Base-by-base conservation (phyloP, 495 filamentous ascomycete genomes). In the Poronia punctata region DNA sequence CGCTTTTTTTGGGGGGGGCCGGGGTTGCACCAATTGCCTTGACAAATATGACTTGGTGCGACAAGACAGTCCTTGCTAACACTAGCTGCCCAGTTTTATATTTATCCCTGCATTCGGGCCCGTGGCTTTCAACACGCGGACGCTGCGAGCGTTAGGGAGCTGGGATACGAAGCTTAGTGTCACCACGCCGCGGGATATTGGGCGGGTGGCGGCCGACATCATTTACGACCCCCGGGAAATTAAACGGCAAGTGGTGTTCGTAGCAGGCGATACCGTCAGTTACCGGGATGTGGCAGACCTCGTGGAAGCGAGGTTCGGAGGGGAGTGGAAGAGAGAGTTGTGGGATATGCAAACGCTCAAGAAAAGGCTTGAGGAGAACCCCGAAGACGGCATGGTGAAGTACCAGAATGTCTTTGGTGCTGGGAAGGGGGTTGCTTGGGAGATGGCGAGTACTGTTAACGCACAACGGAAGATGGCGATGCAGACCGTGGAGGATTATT, bases 331-430 rank as follows among this genome's bases (percentile, higher is more conserved):
- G 41, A 64, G 62, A 49, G 68, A 69, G 53, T 52, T 71, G 25
- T 70, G 67, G 64, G 66, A 55, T 21, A 46, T 63, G 29, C 53
- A 62, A 17, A 31, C 40, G 10, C 49, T 78, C 45, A 52, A 50
- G 39, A 46, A 39, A 22, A 63, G 67, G 51, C 43, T 80, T 40
- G 42, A 43, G 22, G 43, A 55, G 34, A 62, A 75, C 10, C 72
- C 74, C 2, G 65, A 57, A 10, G 66, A 77, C 54, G 36, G 44
- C 24, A 53, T 79, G 52, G 50, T 65, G 28, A 82, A 76, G 61
- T 83, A 85, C 52, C 54, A 74, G 46, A 59, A 68, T 30, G 67
- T 78, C 5, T 85, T 81, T 68, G 77, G 69, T 0, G 59, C 66
- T 29, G 74, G 76, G 3, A 56, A 52, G 8, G 80, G 80, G 2